phyloP scores from a whole-genome alignment of 179 eudicot species.

The Beta lomatogona region DNA sequence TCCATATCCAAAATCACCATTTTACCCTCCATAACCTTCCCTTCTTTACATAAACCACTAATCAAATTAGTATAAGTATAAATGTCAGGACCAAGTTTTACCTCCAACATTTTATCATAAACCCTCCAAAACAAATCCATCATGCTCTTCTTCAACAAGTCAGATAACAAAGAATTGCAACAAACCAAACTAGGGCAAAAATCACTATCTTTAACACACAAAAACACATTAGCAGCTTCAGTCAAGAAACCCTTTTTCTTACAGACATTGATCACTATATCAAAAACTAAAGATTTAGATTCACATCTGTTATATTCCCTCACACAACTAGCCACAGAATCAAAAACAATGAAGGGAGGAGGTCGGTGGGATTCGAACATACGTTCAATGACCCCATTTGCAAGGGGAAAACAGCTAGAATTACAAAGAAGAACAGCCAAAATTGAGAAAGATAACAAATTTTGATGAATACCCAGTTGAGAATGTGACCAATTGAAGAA shows the following conservation, averaged over 20 bases:
- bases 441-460: conserved; percentile 57
- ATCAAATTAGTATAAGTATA: conserved; percentile 69
- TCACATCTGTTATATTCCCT: conserved; percentile 37
- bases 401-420: conserved; percentile 44
- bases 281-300: conserved; percentile 46
- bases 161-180: conserved; percentile 72
- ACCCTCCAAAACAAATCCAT: conserved; percentile 77
- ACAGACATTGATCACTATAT: conserved; percentile 58
- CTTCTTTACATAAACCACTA: conserved; percentile 66
- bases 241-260: conserved; percentile 51
- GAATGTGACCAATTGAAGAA: conserved; percentile 74
- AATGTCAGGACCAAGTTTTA: conserved; percentile 52
- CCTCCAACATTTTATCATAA: conserved; percentile 53
- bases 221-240: conserved; percentile 61
- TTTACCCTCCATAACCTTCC: conserved; percentile 58
- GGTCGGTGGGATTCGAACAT: conserved; percentile 41
- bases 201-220: conserved; percentile 37
- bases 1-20: conserved; percentile 63
- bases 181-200: conserved; percentile 61
- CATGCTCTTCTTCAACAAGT: conserved; percentile 52
- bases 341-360: conserved; percentile 38
- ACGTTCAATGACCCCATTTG: conserved; percentile 46
- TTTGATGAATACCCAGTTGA: conserved; percentile 64
- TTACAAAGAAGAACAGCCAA: conserved; percentile 57
- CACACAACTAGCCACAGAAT: conserved; percentile 45